Percentiles rank a stretch among this genome's conserved stretches.
phyloP scores from a whole-genome alignment of 805 yeast genomes.

The Yamadazyma olivae region DNA sequence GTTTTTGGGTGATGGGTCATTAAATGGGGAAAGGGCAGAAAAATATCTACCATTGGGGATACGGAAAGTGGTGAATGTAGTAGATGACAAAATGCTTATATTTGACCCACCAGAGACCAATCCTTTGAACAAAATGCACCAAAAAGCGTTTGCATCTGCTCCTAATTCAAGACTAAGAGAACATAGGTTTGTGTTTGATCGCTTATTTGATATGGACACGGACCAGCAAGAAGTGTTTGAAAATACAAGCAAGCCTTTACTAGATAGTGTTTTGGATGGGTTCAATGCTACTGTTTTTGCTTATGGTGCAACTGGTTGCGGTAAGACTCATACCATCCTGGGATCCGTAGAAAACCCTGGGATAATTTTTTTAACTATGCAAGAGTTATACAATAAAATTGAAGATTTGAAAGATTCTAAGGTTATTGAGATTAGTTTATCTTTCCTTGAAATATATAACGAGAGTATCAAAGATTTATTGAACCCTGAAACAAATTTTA shows the following conservation, averaged over 20 bases:
- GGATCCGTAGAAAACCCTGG: conserved; percentile 78
- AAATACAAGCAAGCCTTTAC: conserved; percentile 65
- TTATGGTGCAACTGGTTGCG: conserved; percentile 97
- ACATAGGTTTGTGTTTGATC: conserved; percentile 79
- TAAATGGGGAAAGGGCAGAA: conserved; percentile 15
- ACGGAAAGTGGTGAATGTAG: conserved; percentile 71
- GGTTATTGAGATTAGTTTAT: conserved; percentile 57
- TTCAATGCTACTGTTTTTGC: conserved; percentile 91
- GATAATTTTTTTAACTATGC: conserved; percentile 72
- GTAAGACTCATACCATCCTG: conserved; percentile 89
- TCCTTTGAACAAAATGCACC: conserved; percentile 53
- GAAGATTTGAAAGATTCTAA: conserved; percentile 50
- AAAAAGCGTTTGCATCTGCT: conserved; percentile 35
- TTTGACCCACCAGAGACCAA: conserved; percentile 81
- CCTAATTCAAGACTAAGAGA: conserved; percentile 55
- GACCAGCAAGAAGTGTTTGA: conserved; percentile 67
- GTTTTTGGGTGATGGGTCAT: conserved; percentile 56
- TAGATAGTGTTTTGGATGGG: conserved; percentile 78
- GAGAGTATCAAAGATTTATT: conserved; percentile 83
- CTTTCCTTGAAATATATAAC: conserved; percentile 86
- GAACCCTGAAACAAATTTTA: conserved; percentile 47
- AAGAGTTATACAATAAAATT: conserved; percentile 65
- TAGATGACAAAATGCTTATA: conserved; percentile 80
- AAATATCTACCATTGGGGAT: conserved; percentile 46
- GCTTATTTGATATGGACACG: conserved; percentile 63